A percentile compares a stretch with the other conserved stretches of the same genome.
phyloP scores from a whole-genome alignment of 495 filamentous ascomycete genomes.

The Penicillium coffeae region DNA sequence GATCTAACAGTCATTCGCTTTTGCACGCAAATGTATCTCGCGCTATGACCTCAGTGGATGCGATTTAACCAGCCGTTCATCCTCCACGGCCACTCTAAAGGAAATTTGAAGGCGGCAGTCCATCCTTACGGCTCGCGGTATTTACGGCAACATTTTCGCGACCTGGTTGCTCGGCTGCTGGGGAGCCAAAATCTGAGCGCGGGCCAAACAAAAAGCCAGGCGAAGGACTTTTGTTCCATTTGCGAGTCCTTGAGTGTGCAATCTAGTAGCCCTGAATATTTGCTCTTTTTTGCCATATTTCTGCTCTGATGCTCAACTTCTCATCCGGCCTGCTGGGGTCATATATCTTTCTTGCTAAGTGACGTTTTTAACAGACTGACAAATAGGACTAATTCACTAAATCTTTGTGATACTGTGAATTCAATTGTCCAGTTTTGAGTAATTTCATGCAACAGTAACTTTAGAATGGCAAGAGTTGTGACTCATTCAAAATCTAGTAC shows the following conservation, averaged over 20 bases:
- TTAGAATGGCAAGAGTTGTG: background rate
- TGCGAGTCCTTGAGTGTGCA: background rate
- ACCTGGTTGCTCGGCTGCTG: background rate
- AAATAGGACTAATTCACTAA: background rate
- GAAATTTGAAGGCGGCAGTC: constrained; percentile 70
- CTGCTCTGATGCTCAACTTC: background rate
- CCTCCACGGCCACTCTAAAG: too few relatives aligned
- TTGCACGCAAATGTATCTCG: too few relatives aligned
- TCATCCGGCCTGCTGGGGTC: background rate
- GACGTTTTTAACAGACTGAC: background rate
- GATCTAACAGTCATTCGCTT: too few relatives aligned
- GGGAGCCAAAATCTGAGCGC: background rate
- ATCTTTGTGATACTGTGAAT: background rate
- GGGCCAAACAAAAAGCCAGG: background rate
- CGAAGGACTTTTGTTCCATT: background rate
- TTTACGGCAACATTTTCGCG: background rate
- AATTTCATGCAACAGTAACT: background rate
- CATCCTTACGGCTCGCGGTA: constrained; percentile 24
- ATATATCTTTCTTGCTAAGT: background rate
- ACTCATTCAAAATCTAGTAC: background rate
- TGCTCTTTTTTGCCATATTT: background rate
- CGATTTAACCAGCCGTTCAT: too few relatives aligned
- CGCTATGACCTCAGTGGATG: too few relatives aligned
- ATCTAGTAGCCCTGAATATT: background rate
- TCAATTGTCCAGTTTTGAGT: background rate